These are phyloP conservation scores for Cucumis melo DNA, from an alignment of 306 rosid species.

Conservation along the genomic window DNA sequence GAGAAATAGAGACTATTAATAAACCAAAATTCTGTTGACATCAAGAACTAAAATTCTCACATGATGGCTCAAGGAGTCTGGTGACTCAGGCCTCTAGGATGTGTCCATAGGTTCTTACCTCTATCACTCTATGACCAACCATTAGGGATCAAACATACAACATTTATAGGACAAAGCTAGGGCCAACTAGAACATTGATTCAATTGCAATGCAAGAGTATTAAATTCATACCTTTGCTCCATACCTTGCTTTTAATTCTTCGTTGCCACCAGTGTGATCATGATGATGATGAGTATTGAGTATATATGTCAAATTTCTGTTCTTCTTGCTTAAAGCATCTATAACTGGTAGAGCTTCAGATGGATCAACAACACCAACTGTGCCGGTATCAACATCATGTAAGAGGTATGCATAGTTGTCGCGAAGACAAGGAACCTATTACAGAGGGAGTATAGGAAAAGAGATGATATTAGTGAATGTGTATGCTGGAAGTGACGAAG, in stretches of 20 bases:
- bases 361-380: slow-evolving; percentile 96
- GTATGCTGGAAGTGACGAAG: neutral
- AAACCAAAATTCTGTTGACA: neutral
- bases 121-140: neutral
- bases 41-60: neutral
- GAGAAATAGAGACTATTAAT: neutral
- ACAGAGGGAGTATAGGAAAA: neutral
- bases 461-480: neutral
- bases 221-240: slow-evolving; percentile 68
- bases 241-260: slow-evolving; percentile 75
- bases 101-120: neutral
- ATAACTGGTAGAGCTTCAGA: slow-evolving; percentile 77
- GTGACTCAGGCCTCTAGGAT: neutral
- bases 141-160: neutral
- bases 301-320: slow-evolving; percentile 82
- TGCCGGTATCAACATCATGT: slow-evolving; percentile 86
- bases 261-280: slow-evolving; percentile 89
- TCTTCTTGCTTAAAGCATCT: slow-evolving; percentile 66
- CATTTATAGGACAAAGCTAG: neutral
- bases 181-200: neutral
- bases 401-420: slow-evolving; percentile 90
- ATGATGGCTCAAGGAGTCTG: neutral
- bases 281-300: slow-evolving; percentile 87
- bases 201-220: neutral
- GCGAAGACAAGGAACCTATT: slow-evolving; percentile 80